Evolutionary conservation across 192 early-diverging fungal genomes (phyloP).

Genomic region (Phlyctochytrium bullatum): DNA sequence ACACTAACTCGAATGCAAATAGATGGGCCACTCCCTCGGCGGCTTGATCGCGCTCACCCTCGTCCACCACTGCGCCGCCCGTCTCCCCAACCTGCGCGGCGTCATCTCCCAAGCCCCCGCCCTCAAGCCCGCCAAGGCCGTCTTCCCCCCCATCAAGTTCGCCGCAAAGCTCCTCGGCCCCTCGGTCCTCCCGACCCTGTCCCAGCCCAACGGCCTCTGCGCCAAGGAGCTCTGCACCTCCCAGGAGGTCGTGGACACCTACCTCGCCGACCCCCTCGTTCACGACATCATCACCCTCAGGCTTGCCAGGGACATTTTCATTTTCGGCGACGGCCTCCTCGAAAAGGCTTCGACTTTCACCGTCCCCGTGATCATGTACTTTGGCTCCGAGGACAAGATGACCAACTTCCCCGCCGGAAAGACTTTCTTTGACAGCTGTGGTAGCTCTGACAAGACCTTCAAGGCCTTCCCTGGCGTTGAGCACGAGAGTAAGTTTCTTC

Average conservation of each 20-base stretch:
- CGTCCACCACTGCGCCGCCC: constrained; percentile 9
- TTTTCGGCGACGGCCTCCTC: constrained; percentile 1
- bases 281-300: constrained; percentile 18
- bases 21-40: constrained; percentile 48
- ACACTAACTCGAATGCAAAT: not conserved
- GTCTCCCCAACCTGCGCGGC: constrained; percentile 20
- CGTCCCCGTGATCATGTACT: constrained; percentile 22
- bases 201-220: constrained; percentile 10
- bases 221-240: constrained; percentile 16
- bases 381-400: constrained; percentile 10
- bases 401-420: constrained; percentile 4
- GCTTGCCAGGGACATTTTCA: constrained; percentile 13
- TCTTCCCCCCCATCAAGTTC: not conserved
- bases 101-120: constrained; percentile 26
- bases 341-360: constrained; percentile 1
- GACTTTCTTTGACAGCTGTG: constrained; percentile 3
- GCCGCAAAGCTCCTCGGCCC: constrained; percentile 6
- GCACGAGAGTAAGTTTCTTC: constrained; percentile 27
- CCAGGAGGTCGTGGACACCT: constrained; percentile 8
- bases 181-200: constrained; percentile 5
- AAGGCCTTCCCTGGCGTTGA: constrained; percentile 8
- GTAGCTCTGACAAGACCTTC: constrained; percentile 15
- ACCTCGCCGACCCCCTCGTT: constrained; percentile 16
- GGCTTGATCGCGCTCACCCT: constrained; percentile 33
- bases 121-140: not conserved